A percentile compares a stretch with the other conserved stretches of the same genome.
Conservation (phyloP, 2,329 filamentous ascomycete species). For the Aspergillus novoparasiticus region DNA sequence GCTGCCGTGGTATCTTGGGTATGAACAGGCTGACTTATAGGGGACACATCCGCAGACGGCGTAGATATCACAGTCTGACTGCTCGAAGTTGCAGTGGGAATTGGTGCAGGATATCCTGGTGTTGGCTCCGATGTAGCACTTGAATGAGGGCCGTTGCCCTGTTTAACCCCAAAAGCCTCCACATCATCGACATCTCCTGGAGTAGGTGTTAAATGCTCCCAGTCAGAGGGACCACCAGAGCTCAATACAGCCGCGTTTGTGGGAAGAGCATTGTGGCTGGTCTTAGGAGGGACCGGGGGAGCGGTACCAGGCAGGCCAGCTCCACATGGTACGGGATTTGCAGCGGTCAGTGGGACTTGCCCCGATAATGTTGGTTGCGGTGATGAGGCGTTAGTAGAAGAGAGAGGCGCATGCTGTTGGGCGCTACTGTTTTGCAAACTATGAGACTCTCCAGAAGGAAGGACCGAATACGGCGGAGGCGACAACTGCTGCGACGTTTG, state of each 20-base stretch:
- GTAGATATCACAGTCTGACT: constrained; percentile 10
- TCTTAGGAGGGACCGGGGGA: constrained; percentile 28
- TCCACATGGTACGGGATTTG: background rate
- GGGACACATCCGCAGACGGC: constrained; percentile 12
- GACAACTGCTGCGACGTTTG: constrained; percentile 29
- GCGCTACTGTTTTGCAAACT: background rate
- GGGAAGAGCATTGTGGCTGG: constrained; percentile 21
- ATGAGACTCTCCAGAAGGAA: constrained; percentile 23
- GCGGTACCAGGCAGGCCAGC: constrained; percentile 11
- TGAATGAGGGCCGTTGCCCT: constrained; percentile 7
- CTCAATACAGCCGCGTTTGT: constrained; percentile 43
- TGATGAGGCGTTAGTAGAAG: background rate
- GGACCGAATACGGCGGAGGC: constrained; percentile 34
- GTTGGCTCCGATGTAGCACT: constrained; percentile 14
- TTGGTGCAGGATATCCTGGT: constrained; percentile 15
- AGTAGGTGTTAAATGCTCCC: constrained; percentile 47
- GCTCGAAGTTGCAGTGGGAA: constrained; percentile 4
- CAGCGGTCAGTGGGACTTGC: background rate
- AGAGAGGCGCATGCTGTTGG: constrained; percentile 6
- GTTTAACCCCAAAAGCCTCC: constrained; percentile 25
- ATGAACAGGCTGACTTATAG: constrained; percentile 10
- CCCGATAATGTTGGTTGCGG: constrained; percentile 7
- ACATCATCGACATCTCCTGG: constrained; percentile 42
- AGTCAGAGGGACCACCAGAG: constrained; percentile 49
- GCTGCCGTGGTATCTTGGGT: background rate